These are phyloP conservation scores for Lycium ferocissimum DNA, from an alignment of 257 asterid genomes.

Conservation along the genomic window DNA sequence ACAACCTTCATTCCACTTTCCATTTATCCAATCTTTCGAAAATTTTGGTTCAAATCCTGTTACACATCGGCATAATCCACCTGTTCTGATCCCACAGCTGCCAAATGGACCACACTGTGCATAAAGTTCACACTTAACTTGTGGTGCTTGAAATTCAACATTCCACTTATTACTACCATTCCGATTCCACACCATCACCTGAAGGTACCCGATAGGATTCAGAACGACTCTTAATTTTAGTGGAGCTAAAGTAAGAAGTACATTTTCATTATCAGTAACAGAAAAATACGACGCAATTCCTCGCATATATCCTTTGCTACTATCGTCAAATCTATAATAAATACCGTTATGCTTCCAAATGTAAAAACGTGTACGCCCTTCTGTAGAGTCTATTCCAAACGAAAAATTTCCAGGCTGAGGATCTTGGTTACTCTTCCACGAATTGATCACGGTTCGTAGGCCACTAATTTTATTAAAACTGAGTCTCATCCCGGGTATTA, in stretches of 20 bases:
- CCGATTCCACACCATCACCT: neutral
- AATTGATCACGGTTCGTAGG: neutral
- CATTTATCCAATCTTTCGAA: neutral
- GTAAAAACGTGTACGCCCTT: neutral
- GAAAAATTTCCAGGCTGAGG: constrained; percentile 25
- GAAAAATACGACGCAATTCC: neutral
- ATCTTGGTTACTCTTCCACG: constrained; percentile 11
- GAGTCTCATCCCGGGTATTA: neutral
- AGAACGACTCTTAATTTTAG: neutral
- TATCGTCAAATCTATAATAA: neutral
- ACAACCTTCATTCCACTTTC: constrained; percentile 18
- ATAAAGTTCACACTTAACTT: neutral
- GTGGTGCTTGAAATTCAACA: constrained; percentile 13
- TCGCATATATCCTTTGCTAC: neutral
- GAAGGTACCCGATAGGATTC: neutral
- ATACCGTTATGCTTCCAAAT: neutral
- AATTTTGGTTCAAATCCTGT: constrained; percentile 11
- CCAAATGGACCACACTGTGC: constrained; percentile 27
- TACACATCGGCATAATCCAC: constrained; percentile 14
- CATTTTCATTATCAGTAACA: neutral
- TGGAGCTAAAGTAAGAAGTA: neutral
- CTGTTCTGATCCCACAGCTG: neutral
- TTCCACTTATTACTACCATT: neutral
- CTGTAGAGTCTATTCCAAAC: neutral
- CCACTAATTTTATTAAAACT: neutral